These are phyloP conservation scores for Rasamsonia emersonii DNA, from an alignment of 2,329 filamentous ascomycete genomes.

Conservation along the genomic window DNA sequence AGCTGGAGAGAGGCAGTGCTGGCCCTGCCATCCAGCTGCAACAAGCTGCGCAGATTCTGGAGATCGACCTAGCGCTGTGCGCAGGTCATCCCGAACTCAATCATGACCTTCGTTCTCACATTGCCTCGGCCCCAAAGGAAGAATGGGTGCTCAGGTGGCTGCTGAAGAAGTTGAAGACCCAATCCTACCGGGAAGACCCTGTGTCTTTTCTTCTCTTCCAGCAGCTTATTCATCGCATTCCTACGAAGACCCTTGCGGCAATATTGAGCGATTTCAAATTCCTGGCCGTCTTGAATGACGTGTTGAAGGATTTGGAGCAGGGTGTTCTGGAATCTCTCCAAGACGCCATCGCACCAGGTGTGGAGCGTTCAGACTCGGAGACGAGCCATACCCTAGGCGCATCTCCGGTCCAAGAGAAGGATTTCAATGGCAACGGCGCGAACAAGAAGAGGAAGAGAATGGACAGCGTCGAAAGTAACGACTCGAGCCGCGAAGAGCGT, in stretches of 20 bases:
- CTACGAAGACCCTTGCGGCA: conserved; percentile 60
- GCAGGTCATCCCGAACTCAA: conserved; percentile 23
- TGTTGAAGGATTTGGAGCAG: conserved; percentile 48
- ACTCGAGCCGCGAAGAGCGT: conserved; percentile 13
- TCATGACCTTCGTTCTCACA: conserved; percentile 13
- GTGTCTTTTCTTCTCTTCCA: conserved; percentile 48
- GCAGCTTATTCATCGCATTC: conserved; percentile 61
- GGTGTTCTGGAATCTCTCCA: conserved; percentile 19
- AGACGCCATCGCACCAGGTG: conserved; percentile 13
- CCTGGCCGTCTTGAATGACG: conserved; percentile 55
- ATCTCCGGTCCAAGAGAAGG: conserved; percentile 16
- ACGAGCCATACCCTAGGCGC: conserved; percentile 26
- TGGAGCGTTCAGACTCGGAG: conserved; percentile 23
- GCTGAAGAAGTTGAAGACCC: conserved; percentile 48
- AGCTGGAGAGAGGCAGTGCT: conserved; percentile 36
- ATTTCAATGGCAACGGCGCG: conserved; percentile 15
- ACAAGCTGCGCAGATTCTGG: conserved; percentile 36
- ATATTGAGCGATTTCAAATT: conserved; percentile 65
- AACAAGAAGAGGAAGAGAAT: conserved; percentile 32
- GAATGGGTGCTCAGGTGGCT: conserved; percentile 63
- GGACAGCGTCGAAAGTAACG: conserved; percentile 24
- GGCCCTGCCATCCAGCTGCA: conserved; percentile 31
- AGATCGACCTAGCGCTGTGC: conserved; percentile 27
- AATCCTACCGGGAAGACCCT: conserved; percentile 35
- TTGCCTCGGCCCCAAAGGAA: conserved; percentile 39